A percentile compares a stretch with the other conserved stretches of the same genome.
These are phyloP conservation scores for Rhodosporidiobolus sp. DNA, from an alignment of 768 basidiomycete genomes.

Conservation along the genomic window DNA sequence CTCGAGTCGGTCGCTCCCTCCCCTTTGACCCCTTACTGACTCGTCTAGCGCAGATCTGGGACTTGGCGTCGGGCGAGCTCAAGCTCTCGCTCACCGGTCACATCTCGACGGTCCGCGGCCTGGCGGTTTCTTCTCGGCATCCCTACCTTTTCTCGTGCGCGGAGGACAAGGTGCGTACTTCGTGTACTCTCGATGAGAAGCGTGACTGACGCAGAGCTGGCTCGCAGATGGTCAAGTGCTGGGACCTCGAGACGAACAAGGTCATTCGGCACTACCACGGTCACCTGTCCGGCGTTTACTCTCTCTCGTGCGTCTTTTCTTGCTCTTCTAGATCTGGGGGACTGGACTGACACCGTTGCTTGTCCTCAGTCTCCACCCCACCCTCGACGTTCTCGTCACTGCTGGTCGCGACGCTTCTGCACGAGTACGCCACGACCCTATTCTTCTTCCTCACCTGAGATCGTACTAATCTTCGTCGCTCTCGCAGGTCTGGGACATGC, in stretches of 20 bases:
- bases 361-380: conserved; percentile 70
- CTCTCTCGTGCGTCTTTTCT: conserved; percentile 56
- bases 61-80: conserved; percentile 92
- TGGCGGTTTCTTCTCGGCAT: conserved; percentile 87
- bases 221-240: conserved; percentile 97
- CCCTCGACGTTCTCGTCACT: conserved; percentile 90
- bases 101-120: conserved; percentile 90
- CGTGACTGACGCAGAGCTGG: not conserved
- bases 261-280: conserved; percentile 99
- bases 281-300: conserved; percentile 95
- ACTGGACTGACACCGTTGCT: not conserved
- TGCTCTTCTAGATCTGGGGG: not conserved
- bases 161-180: conserved; percentile 91
- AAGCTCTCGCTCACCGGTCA: conserved; percentile 96
- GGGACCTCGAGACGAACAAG: conserved; percentile 98
- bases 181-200: too few species aligned
- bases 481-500: conserved; percentile 85
- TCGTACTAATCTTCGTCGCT: not conserved
- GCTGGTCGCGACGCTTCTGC: conserved; percentile 94
- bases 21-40: too few species aligned
- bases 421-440: conserved; percentile 53
- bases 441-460: not conserved
- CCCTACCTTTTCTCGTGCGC: conserved; percentile 97
- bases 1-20: not conserved
- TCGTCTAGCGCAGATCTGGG: conserved; percentile 66